phyloP scores from a whole-genome alignment of 768 basidiomycete genomes.

The Amyloporia xantha region DNA sequence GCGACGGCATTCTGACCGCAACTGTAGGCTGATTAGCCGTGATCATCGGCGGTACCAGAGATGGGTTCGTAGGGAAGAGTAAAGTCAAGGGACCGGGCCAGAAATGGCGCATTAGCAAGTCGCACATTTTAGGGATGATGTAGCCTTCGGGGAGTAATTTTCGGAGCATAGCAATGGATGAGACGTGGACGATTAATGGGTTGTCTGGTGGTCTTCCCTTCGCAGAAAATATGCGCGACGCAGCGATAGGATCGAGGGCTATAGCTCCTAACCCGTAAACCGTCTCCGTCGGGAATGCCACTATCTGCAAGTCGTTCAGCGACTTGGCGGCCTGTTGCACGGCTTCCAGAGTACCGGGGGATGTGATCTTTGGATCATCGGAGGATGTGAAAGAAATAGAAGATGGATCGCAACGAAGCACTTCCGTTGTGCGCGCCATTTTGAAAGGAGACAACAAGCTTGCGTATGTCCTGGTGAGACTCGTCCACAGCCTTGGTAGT shows the following conservation, averaged over 20 bases:
- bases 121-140: constrained; percentile 56
- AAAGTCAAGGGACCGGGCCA: constrained; percentile 96
- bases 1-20: constrained; percentile 90
- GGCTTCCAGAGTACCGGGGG: constrained; percentile 43
- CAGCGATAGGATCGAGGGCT: constrained; percentile 61
- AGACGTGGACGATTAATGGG: constrained; percentile 95
- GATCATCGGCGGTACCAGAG: constrained; percentile 61
- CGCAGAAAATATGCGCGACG: constrained; percentile 69
- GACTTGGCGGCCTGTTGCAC: constrained; percentile 50
- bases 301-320: constrained; percentile 46
- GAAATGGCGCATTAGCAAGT: constrained; percentile 70
- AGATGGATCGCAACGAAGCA: constrained; percentile 58
- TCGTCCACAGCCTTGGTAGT: background rate
- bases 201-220: constrained; percentile 95
- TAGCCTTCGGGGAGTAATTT: constrained; percentile 65
- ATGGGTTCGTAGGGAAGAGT: constrained; percentile 71
- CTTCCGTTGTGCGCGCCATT: constrained; percentile 25
- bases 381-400: constrained; percentile 50
- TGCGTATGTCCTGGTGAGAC: background rate
- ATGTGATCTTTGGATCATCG: constrained; percentile 43
- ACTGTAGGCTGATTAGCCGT: constrained; percentile 78
- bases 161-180: constrained; percentile 74
- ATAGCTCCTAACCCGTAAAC: constrained; percentile 96
- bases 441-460: background rate
- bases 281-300: constrained; percentile 96